A percentile compares a stretch with the other conserved stretches of the same genome.
These are phyloP conservation scores for Geotrichum phurueaensis DNA, from an alignment of 1,139 yeast species.

Conservation along the genomic window DNA sequence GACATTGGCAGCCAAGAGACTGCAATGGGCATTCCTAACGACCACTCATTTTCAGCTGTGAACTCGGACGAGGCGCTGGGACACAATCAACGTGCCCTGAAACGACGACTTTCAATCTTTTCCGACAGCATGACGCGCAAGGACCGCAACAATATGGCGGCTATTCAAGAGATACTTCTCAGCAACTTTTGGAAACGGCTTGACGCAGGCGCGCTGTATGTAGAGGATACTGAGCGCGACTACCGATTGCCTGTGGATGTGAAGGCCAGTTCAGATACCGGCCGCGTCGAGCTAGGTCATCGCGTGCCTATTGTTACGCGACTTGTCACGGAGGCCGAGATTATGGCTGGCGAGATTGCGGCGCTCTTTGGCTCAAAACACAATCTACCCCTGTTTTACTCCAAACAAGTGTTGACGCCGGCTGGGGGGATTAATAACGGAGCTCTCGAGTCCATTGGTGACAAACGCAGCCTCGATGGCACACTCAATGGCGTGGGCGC, in stretches of 20 bases:
- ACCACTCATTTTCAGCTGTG: not conserved
- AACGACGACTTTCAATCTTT: conserved; percentile 1
- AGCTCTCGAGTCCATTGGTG: not conserved
- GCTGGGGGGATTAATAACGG: not conserved
- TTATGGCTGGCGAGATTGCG: conserved; percentile 18
- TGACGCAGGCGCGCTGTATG: conserved; percentile 14
- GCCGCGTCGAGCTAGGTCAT: not conserved
- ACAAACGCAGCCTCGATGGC: conserved; percentile 5
- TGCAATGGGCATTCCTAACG: not conserved
- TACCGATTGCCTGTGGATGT: not conserved
- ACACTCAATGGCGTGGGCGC: conserved; percentile 10
- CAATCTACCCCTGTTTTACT: conserved; percentile 15
- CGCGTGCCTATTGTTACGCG: not conserved
- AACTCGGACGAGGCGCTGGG: not conserved
- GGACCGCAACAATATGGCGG: conserved; percentile 6
- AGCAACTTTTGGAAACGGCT: conserved; percentile 17
- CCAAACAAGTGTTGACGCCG: conserved; percentile 10
- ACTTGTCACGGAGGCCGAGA: conserved; percentile 15
- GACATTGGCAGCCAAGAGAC: not conserved
- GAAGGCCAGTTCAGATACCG: not conserved
- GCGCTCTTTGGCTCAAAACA: conserved; percentile 17
- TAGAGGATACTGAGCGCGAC: not conserved
- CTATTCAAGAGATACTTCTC: conserved; percentile 6
- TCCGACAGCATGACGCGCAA: conserved; percentile 1
- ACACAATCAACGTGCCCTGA: not conserved